Percentiles rank a stretch among this genome's conserved stretches.
phyloP scores from a whole-genome alignment of 1,284 basidiomycete species.

The Anthracocystis walkeri region DNA sequence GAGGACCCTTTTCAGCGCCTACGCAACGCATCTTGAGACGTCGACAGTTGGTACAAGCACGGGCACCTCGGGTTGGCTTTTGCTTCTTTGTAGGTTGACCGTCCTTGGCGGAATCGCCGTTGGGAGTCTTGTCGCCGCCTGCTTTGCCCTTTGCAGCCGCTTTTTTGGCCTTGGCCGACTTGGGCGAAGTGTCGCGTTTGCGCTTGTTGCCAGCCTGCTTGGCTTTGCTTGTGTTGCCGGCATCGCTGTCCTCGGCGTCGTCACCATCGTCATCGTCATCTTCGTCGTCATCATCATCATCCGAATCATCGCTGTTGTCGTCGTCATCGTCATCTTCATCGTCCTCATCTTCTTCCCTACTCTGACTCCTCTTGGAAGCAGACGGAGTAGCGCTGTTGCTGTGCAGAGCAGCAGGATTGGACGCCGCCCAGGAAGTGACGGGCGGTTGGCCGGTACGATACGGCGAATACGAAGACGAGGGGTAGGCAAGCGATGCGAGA shows the following conservation, averaged over 20 bases:
- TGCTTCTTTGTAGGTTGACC: slow-evolving; percentile 54
- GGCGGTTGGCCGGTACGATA: slow-evolving; percentile 30
- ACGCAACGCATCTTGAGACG: slow-evolving; percentile 99
- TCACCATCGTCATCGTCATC: slow-evolving; percentile 39
- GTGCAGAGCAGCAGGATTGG: slow-evolving; percentile 38
- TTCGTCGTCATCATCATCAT: slow-evolving; percentile 40
- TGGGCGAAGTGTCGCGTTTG: slow-evolving; percentile 41
- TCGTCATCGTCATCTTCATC: slow-evolving; percentile 44
- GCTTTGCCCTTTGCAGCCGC: slow-evolving; percentile 20
- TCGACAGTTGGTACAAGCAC: slow-evolving; percentile 92
- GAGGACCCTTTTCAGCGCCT: slow-evolving; percentile 88
- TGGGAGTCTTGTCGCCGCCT: slow-evolving; percentile 10
- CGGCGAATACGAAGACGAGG: slow-evolving; percentile 41
- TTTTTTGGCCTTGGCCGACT: slow-evolving; percentile 29
- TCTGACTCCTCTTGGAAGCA: slow-evolving; percentile 32
- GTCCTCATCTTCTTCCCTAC: slow-evolving; percentile 20
- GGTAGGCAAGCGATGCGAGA: slow-evolving; percentile 49
- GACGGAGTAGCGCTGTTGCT: slow-evolving; percentile 22
- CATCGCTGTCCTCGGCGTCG: slow-evolving; percentile 27
- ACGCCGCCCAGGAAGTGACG: slow-evolving; percentile 26
- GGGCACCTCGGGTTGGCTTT: slow-evolving; percentile 70
- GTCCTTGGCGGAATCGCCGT: slow-evolving; percentile 15
- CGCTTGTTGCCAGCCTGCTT: slow-evolving; percentile 39
- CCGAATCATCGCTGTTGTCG: slow-evolving; percentile 41
- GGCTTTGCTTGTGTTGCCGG: slow-evolving; percentile 25